Base-by-base conservation (phyloP, 2,329 filamentous ascomycete species). In the Cladosporium colombiae region DNA sequence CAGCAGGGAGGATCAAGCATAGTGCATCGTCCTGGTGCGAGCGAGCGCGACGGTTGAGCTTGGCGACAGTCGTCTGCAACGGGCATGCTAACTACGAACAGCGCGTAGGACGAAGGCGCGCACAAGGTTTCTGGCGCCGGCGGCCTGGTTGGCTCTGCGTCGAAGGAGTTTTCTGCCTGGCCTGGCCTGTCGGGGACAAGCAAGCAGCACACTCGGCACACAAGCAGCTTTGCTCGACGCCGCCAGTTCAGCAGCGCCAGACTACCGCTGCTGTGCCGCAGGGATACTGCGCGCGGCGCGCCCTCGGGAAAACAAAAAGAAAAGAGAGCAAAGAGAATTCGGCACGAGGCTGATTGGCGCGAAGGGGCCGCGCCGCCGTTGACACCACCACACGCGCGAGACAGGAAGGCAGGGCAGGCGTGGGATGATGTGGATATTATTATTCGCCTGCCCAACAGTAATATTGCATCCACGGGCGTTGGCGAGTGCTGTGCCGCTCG, bases 211-310 rank as follows among this genome's bases (percentile, higher is more conserved):
- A n/a, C n/a, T n/a, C n/a, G n/a, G n/a, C 16, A 21, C 44, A 23
- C 44, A 18, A 52, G 49, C 25, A 52, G 23, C 49, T n/a, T n/a
- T 52, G 49, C 5, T 29, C 13, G 25, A 52, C 16, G 25, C 49
- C 27, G 49, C 49, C 49, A 25, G 49, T 5, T 16, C 18, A 25
- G 5, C 49, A 27, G 25, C 8, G 55, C 18, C 25, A 31, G 35
- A 8, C 37, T 52, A 25, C 46, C 29, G 56, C 56, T 62, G 59
- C 44, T 53, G 59, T 52, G 59, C 59, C 59, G 46, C 59, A 62
- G 59, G 59, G 59, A 52, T 62, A 23, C 18, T 46, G 40, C 40
- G 31, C 27, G 29, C 46, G 59, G 59, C 35, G 23, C 14, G 57
- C 35, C 40, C 23, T 59, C 57, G 57, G 57, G 57, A 31, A 8